These are phyloP conservation scores for Puccinia polysora DNA, from an alignment of 1,284 basidiomycete species.

Conservation along the genomic window DNA sequence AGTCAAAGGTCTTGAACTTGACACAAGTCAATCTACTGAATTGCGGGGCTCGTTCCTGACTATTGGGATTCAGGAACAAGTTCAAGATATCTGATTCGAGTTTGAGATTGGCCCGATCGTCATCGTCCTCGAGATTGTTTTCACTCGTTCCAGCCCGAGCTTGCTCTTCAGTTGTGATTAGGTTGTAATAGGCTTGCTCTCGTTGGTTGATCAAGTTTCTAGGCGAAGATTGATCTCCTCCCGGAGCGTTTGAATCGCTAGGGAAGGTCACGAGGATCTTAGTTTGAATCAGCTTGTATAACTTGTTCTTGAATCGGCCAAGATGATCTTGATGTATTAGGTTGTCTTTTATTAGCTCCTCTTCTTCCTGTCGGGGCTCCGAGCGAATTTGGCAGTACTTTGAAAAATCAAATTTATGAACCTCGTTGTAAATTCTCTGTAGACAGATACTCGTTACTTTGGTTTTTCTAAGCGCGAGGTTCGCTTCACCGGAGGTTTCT, in stretches of 20 bases:
- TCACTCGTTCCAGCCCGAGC: too few relatives aligned
- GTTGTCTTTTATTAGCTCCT: neutral
- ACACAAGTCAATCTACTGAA: neutral
- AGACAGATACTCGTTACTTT: neutral
- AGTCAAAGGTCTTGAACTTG: neutral
- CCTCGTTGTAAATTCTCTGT: conserved; percentile 12
- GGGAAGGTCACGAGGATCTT: neutral
- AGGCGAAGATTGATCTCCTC: neutral
- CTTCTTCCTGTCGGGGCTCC: too few relatives aligned
- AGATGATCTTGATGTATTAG: neutral
- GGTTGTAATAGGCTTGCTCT: neutral
- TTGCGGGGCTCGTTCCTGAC: neutral
- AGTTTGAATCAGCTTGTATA: neutral
- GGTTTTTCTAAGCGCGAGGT: too few relatives aligned
- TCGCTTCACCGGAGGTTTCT: too few relatives aligned
- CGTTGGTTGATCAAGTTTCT: neutral
- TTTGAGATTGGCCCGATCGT: neutral
- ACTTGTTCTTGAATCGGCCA: neutral
- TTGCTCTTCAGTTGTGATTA: neutral
- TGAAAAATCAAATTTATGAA: conserved; percentile 5
- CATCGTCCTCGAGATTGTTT: neutral
- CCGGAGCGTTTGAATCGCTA: neutral
- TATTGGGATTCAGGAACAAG: neutral
- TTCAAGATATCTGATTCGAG: neutral
- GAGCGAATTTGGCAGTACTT: neutral